Evolutionary conservation across 2,329 filamentous ascomycete species (phyloP), one percentile per base, ranked within the genome.

Genomic region (Aspergillus sclerotialis): DNA sequence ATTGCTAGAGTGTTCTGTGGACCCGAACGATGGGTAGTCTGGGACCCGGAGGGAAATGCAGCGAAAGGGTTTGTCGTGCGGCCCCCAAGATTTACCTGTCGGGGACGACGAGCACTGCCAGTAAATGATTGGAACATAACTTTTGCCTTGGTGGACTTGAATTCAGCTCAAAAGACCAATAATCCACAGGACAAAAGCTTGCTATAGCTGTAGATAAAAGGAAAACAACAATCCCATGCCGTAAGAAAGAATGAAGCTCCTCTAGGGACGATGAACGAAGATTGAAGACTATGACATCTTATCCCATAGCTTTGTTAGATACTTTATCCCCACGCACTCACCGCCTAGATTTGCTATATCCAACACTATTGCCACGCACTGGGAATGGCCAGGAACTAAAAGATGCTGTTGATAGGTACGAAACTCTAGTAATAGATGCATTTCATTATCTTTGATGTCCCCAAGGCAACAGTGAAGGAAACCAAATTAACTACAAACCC

Each of bases 1-100:
- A 86, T 80, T 28, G 82, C 84, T 17, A 96, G 75, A 1, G 89
- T 82, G 51, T 82, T 81, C 50, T 86, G 84, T 4, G 84, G 73
- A 12, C 79, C 81, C 1, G 77, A 71, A 11, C 73, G 72, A 39
- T 63, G 61, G 9, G 72, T 65, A 4, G 75, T 68, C 11, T 67
- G 66, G 70, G 78, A 77, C 27, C 71, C 68, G 19, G 72, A 72
- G 46, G 76, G 76, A 40, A 75, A 60, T 35, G 61, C 63, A 33
- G 73, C 80, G 60, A 92, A 94, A 3, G 88, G 86, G 53, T 94
- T 94, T 32, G 71, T 70, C 45, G 77, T 78, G 49, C 89, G 82
- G 43, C 88, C 92, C 46, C 87, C 92, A 42, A 98, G 80, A 64
- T 96, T 95, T 57, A 96, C 87, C 60, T 95, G 89, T 46, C 92